Evolutionary conservation across 176 grass and related monocot species (phyloP).

Genomic region (Triticum dicoccoides): DNA sequence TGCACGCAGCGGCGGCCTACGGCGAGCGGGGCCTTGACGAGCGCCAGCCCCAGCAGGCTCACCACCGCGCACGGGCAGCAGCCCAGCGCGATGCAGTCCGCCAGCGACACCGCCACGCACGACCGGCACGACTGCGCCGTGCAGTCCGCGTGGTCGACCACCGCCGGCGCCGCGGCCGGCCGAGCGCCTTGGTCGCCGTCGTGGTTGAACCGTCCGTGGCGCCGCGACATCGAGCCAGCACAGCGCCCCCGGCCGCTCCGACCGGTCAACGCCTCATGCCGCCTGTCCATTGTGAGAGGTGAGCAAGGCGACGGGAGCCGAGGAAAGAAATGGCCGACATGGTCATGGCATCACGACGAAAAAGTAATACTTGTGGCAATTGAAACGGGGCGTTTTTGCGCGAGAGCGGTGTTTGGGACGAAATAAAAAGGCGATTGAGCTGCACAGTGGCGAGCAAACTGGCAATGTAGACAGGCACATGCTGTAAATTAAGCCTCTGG

Average conservation of each 20-base stretch:
- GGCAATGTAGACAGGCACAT: conserved; percentile 37
- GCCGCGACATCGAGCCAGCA: conserved; percentile 17
- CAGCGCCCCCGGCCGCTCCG: neutral
- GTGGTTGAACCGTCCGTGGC: conserved; percentile 21
- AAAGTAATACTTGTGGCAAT: neutral
- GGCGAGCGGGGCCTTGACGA: conserved; percentile 64
- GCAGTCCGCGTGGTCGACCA: conserved; percentile 63
- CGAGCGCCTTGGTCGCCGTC: neutral
- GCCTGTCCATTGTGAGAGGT: conserved; percentile 35
- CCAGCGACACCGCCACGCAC: conserved; percentile 67
- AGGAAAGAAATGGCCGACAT: neutral
- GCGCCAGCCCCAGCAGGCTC: conserved; percentile 58
- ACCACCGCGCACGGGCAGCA: conserved; percentile 87
- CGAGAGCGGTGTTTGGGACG: neutral
- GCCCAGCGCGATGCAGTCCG: conserved; percentile 74
- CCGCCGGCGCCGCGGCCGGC: conserved; percentile 23
- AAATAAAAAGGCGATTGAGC: neutral
- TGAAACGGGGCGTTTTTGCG: neutral
- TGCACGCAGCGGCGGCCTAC: conserved; percentile 50
- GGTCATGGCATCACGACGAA: conserved; percentile 30
- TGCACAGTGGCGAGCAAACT: conserved; percentile 2
- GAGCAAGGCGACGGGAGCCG: neutral
- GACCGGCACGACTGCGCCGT: conserved; percentile 66
- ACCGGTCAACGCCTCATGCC: conserved; percentile 1
- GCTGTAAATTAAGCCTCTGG: conserved; percentile 11